Base-by-base conservation (phyloP, 2,329 filamentous ascomycete genomes). In the Claviceps fusiformis region DNA sequence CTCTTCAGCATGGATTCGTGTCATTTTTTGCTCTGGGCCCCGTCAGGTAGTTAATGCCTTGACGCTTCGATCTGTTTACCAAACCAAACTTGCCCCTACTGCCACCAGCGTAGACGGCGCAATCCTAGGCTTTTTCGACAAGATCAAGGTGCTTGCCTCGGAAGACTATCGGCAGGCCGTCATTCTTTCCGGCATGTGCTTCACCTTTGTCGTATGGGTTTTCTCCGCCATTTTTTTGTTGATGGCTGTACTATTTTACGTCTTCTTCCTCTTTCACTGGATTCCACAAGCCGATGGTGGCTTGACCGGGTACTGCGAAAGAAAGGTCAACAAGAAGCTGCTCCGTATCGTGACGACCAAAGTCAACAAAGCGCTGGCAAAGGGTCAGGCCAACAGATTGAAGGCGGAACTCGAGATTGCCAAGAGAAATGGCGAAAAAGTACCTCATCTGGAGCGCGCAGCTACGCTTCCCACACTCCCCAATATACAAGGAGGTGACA, bases 261-360 rank as follows among this genome's bases (percentile, higher is more conserved):
- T 95, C 43, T 81, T 89, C 63, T 98, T 95, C 69, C 78, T 98
- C 6, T 95, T 87, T 80, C 87, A 93, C 69, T 93, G 92, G 71
- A 92, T 98, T 58, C 90, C 91, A 1, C 79, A 80, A 41, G 76
- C 82, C 11, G 90, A 96, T 64, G 89, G 89, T 6, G 85, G 87
- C 8, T 76, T 98, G 35, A 82, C 82, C 5, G 83, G 84, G 31
- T 98, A 95, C 72, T 97, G 93, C 67, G 86, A 88, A 58, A 85
- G 90, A 49, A 97, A 97, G 73, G 85, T 95, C 67, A 95, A 95
- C 71, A 85, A 82, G 63, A 79, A 90, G 61, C 77, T 98, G 61
- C 86, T 86, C 65, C 83, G 83, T 61, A 93, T 97, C 60, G 91
- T 97, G 4, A 83, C 83, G 54, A 80, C 76, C 63, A 96, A 93